Percentiles rank a stretch among this genome's conserved stretches.
Conservation (phyloP, 805 yeast species). For the Dipodascus geniculatus region DNA sequence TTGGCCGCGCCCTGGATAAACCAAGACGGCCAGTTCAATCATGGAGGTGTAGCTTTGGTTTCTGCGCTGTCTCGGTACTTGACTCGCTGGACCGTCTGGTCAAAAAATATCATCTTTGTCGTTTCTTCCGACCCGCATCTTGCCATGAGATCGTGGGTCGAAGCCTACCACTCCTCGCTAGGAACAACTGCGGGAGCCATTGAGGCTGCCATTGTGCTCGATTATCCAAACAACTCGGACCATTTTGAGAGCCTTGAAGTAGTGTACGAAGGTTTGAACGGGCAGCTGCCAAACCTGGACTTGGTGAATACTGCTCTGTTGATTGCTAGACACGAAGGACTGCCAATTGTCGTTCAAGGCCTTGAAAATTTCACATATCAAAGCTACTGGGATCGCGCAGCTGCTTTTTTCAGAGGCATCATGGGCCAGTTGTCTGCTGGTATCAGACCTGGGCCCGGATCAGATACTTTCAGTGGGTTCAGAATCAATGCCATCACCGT, state of each 20-base stretch:
- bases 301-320: constrained; percentile 70
- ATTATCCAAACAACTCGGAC: constrained; percentile 54
- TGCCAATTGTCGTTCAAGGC: constrained; percentile 56
- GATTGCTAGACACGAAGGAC: constrained; percentile 64
- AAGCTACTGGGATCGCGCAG: constrained; percentile 37
- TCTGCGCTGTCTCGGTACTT: constrained; percentile 70
- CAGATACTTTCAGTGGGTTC: constrained; percentile 94
- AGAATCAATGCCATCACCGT: constrained; percentile 83
- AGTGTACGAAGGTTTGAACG: constrained; percentile 79
- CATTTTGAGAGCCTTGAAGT: constrained; percentile 64
- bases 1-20: constrained; percentile 81
- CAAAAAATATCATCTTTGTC: constrained; percentile 82
- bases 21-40: constrained; percentile 49
- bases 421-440: constrained; percentile 62
- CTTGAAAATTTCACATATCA: constrained; percentile 15
- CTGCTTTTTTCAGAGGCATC: constrained; percentile 54
- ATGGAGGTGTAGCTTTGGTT: constrained; percentile 69
- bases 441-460: constrained; percentile 46
- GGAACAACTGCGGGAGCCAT: constrained; percentile 88
- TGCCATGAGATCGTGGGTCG: constrained; percentile 79
- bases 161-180: constrained; percentile 76
- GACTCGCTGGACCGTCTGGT: constrained; percentile 84
- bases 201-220: constrained; percentile 80
- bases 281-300: constrained; percentile 92
- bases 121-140: constrained; percentile 60